Evolutionary conservation across 352 stramenopile genomes (phyloP).

Genomic region (Globisporangium cederbergense): DNA sequence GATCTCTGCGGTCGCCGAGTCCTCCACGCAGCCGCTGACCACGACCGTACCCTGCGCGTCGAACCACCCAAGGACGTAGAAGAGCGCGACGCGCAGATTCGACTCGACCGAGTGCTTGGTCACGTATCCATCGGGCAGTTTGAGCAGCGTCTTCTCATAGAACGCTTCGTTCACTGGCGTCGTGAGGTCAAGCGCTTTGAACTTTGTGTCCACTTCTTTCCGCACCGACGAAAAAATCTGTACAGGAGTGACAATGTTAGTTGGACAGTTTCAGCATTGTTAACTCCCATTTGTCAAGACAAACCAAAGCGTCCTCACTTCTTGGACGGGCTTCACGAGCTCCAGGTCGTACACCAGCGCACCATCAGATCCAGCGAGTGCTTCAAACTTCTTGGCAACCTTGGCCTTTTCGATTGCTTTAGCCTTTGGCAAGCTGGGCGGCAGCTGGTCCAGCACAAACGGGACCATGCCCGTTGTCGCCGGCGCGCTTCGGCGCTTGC

Average conservation of each 20-base stretch:
- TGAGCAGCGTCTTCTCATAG: constrained; percentile 48
- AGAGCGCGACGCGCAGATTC: constrained; percentile 87
- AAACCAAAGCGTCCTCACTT: constrained; percentile 19
- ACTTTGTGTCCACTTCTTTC: neutral
- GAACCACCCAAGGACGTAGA: constrained; percentile 91
- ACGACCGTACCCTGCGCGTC: constrained; percentile 87
- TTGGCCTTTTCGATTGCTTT: constrained; percentile 76
- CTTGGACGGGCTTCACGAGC: constrained; percentile 71
- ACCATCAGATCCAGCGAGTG: constrained; percentile 88
- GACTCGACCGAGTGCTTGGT: constrained; percentile 76
- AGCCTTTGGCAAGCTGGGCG: constrained; percentile 51
- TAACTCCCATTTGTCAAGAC: neutral
- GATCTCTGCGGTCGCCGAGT: constrained; percentile 94
- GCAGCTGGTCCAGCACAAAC: constrained; percentile 91
- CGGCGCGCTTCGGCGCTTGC: constrained; percentile 90
- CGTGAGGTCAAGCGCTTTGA: neutral
- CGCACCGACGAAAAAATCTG: constrained; percentile 17
- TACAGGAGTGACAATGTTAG: neutral
- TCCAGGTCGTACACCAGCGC: constrained; percentile 92
- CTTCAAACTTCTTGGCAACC: constrained; percentile 86
- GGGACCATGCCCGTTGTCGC: constrained; percentile 96
- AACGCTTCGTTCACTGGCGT: constrained; percentile 26
- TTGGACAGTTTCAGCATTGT: neutral
- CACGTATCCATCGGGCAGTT: constrained; percentile 55
- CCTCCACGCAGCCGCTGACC: constrained; percentile 91